phyloP scores from a whole-genome alignment of 768 basidiomycete species.

The Russula griseocarnosa region DNA sequence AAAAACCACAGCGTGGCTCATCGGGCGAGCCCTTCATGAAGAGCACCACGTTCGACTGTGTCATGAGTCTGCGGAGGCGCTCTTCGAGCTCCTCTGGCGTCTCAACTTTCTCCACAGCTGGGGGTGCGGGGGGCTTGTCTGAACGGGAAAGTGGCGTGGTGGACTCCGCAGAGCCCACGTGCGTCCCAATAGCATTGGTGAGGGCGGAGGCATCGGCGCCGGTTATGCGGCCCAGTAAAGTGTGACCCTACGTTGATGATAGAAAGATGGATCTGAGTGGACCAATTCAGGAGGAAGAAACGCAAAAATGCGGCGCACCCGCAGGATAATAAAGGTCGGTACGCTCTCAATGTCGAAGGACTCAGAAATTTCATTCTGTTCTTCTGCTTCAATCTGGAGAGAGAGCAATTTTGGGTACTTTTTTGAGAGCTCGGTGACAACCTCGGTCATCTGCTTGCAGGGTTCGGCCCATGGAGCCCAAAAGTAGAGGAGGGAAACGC shows the following conservation, averaged over 20 bases:
- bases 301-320: conserved; percentile 45
- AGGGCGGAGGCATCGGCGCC: conserved; percentile 77
- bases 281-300: background rate
- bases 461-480: conserved; percentile 93
- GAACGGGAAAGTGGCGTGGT: conserved; percentile 49
- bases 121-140: conserved; percentile 37
- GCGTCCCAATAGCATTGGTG: conserved; percentile 55
- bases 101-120: conserved; percentile 39
- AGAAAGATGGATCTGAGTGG: background rate
- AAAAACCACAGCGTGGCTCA: conserved; percentile 61
- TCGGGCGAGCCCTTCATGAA: conserved; percentile 67
- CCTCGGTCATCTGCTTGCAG: conserved; percentile 83
- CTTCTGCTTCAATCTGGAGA: conserved; percentile 81
- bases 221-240: conserved; percentile 67
- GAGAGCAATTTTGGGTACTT: conserved; percentile 68
- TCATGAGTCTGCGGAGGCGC: conserved; percentile 71
- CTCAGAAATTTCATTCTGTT: conserved; percentile 77
- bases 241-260: conserved; percentile 65
- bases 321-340: conserved; percentile 76
- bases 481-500: conserved; percentile 87
- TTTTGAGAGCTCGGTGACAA: conserved; percentile 66
- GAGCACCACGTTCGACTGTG: conserved; percentile 54
- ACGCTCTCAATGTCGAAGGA: conserved; percentile 91
- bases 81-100: conserved; percentile 61
- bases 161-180: conserved; percentile 39